Evolutionary conservation across 768 basidiomycete species (phyloP).

Genomic region (Termitomyces sp.): DNA sequence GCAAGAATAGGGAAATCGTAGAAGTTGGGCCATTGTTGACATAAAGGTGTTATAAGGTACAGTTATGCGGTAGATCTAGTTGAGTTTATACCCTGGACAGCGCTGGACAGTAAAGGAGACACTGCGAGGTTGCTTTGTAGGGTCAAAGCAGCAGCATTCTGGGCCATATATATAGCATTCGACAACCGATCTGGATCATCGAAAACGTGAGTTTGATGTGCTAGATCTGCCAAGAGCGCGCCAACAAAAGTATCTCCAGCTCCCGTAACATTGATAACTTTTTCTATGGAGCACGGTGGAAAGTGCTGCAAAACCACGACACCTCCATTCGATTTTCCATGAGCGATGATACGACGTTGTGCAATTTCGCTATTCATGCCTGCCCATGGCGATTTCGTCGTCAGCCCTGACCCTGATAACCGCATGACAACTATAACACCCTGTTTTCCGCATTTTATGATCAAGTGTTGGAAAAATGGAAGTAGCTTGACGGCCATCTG

Average conservation of each 20-base stretch:
- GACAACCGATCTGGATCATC: conserved; percentile 38
- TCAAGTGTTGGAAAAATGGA: conserved; percentile 77
- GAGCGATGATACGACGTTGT: conserved; percentile 46
- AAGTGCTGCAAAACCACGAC: conserved; percentile 68
- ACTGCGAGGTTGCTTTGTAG: conserved; percentile 56
- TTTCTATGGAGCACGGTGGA: conserved; percentile 43
- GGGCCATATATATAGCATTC: conserved; percentile 45
- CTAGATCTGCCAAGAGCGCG: conserved; percentile 65
- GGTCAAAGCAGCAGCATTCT: conserved; percentile 58
- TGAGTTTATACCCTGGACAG: conserved; percentile 31
- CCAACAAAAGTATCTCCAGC: conserved; percentile 42
- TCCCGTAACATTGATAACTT: conserved; percentile 74
- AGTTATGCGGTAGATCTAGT: neutral
- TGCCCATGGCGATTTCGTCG: conserved; percentile 44
- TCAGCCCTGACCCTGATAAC: conserved; percentile 27
- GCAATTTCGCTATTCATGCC: conserved; percentile 38
- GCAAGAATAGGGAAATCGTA: conserved; percentile 50
- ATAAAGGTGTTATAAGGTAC: neutral
- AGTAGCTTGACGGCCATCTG: conserved; percentile 81
- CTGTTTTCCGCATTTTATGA: conserved; percentile 78
- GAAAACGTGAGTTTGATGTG: conserved; percentile 37
- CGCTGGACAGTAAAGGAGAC: conserved; percentile 50
- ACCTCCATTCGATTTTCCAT: conserved; percentile 35
- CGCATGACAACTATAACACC: conserved; percentile 65
- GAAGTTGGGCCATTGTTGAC: conserved; percentile 49